Evolutionary conservation across 2,329 filamentous ascomycete genomes (phyloP), one percentile per base, ranked within the genome.

Genomic region (Sclerotinia trifoliorum): DNA sequence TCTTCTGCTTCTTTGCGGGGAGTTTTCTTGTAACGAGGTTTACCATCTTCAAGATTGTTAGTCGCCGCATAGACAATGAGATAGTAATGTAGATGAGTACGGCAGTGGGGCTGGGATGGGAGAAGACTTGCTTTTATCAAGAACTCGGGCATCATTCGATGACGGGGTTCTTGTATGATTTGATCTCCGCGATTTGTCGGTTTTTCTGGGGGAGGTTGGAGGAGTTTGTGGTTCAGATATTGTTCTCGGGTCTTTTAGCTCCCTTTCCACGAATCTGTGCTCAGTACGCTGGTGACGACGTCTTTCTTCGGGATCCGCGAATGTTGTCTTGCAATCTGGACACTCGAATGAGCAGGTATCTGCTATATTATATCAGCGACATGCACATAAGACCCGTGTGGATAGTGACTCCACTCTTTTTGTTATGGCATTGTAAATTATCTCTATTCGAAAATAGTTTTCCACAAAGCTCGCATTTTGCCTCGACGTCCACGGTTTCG

Each of bases 1-100:
- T 44, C 49, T 13, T 65, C 49, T 1, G 19, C 8, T 39, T 55
- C 24, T 29, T 8, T 65, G 19, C 32, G n/a, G 10, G 49, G 35
- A 0, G 35, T 17, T 55, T 65, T 65, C 26, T 65, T 65, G 19
- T 65, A 65, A 15, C 48, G 49, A 44, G n/a, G 35, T 15, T 44
- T 42, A 15, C 62, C 62, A 32, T 29, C 48, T 64, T 39, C 15
- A 21, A 21, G 17, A 21, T 39, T 32, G 35, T 64, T 5, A 54
- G 19, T n/a, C 10, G 11, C n/a, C 19, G 17, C 10, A 24, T 19
- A 13, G 21, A 32, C 11, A 49, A 2, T 7, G 5, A 24, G 4
- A 49, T 35, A 21, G 13, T 35, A 11, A 61, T 35, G 44, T 15
- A 3, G 26, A 54, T 19, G 3, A 29, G 26, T 17, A 32, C 17